Conservation (phyloP, 306 rosid genomes). For the Dryas octopetala region DNA sequence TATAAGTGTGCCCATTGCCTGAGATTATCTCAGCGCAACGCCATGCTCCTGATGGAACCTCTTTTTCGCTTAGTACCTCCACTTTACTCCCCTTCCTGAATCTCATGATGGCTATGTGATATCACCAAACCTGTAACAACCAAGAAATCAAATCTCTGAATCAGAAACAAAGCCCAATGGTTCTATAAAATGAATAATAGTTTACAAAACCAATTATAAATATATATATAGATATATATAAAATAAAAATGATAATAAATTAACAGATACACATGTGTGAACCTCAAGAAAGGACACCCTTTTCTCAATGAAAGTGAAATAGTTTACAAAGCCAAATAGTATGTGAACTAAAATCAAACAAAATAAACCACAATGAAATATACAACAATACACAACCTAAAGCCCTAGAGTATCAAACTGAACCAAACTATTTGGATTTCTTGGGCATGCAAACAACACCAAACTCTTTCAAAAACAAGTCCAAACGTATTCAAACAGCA, state of each 20-base stretch:
- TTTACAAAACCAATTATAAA: too few relatives aligned
- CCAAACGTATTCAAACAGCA: background rate
- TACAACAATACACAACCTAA: background rate
- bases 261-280: background rate
- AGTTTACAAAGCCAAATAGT: background rate
- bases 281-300: background rate
- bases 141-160: background rate
- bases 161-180: conserved; percentile 7
- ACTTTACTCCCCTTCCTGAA: conserved; percentile 62
- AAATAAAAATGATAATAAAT: background rate
- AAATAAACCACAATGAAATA: background rate
- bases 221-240: background rate
- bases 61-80: conserved; percentile 59
- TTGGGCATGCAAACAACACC: background rate
- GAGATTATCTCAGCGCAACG: conserved; percentile 60
- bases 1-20: conserved; percentile 61
- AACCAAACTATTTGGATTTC: background rate
- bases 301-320: background rate
- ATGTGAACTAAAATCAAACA: background rate
- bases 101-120: conserved; percentile 46
- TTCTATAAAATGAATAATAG: background rate
- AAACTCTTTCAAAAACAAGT: background rate
- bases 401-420: background rate
- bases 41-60: conserved; percentile 54
- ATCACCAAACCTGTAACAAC: conserved; percentile 34